Evolutionary conservation across 148 eudicot genomes (phyloP).

Genomic region (Tetragonia tetragonoides): DNA sequence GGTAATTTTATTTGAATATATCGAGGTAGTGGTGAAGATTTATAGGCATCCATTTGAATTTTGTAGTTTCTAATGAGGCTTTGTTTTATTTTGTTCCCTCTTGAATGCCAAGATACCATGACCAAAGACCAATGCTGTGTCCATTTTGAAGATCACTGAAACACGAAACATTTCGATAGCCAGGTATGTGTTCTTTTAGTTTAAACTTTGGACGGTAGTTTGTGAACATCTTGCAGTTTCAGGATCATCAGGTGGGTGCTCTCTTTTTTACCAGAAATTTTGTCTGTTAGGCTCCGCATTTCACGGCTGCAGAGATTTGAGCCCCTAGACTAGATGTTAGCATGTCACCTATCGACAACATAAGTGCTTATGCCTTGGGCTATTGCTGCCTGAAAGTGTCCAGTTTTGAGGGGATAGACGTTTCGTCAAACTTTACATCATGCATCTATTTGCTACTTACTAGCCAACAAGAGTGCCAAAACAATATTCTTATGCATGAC

Average conservation of each 20-base stretch:
- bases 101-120: background rate
- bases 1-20: background rate
- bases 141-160: background rate
- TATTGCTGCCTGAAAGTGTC: background rate
- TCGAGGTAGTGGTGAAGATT: background rate
- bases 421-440: background rate
- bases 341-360: background rate
- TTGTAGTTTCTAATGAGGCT: background rate
- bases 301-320: background rate
- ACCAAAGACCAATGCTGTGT: background rate
- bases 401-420: background rate
- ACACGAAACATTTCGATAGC: background rate
- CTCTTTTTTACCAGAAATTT: no score
- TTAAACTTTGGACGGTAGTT: background rate
- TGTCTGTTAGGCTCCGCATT: background rate
- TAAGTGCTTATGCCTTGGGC: background rate
- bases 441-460: background rate
- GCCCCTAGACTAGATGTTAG: background rate
- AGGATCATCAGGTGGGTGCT: background rate
- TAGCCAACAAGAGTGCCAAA: background rate
- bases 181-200: background rate
- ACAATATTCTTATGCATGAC: constrained; percentile 1
- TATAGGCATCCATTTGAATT: background rate
- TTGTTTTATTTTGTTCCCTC: background rate
- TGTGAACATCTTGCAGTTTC: background rate